These are phyloP conservation scores for Leptographium galeiforme DNA, from an alignment of 2,329 filamentous ascomycete species.

Conservation along the genomic window DNA sequence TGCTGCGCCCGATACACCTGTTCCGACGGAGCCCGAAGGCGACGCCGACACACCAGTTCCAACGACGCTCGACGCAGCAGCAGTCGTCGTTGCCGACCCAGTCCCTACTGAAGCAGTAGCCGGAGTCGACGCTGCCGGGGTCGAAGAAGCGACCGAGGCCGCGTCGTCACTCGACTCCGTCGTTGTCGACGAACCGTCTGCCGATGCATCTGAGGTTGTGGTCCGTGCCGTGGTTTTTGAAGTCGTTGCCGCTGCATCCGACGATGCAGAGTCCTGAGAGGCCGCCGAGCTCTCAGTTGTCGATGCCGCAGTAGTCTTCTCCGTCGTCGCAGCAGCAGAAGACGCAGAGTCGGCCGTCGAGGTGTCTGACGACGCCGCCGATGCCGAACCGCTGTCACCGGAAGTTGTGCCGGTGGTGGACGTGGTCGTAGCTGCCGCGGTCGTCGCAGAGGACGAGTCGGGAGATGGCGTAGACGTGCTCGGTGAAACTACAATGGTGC, in stretches of 20 bases:
- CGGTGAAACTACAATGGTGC: constrained; percentile 13
- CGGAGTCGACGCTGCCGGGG: not conserved
- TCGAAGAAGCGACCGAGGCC: not conserved
- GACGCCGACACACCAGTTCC: too few species aligned
- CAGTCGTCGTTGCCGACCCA: not conserved
- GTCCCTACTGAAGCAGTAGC: not conserved
- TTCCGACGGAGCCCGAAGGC: too few species aligned
- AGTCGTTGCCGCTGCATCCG: not conserved
- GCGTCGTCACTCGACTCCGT: not conserved
- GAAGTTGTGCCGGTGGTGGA: not conserved
- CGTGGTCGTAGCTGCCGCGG: not conserved
- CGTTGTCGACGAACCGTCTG: not conserved
- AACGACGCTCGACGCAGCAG: too few species aligned
- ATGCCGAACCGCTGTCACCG: not conserved
- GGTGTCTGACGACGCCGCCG: not conserved
- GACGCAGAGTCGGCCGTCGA: not conserved
- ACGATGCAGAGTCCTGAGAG: not conserved
- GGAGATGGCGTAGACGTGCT: not conserved
- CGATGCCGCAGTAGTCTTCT: constrained; percentile 1
- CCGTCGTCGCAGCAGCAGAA: not conserved
- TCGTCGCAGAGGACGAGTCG: not conserved
- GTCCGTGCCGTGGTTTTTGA: not conserved
- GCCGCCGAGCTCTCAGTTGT: not conserved
- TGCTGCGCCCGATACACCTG: too few species aligned
- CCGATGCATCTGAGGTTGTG: not conserved